These are phyloP conservation scores for Codiaeum variegatum DNA, from an alignment of 441 rosid species.

Conservation along the genomic window DNA sequence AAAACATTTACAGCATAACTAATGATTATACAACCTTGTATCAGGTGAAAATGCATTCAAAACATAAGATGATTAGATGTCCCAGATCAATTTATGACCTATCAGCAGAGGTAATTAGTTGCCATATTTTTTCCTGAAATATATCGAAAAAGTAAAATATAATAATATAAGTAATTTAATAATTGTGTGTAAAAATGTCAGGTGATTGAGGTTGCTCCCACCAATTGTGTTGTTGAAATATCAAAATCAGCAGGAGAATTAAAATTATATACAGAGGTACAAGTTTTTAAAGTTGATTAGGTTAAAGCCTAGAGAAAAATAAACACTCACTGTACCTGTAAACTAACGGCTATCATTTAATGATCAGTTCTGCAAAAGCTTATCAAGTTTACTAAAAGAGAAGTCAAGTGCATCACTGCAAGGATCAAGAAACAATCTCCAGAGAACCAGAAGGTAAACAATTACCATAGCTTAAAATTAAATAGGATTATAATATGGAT, in stretches of 20 bases:
- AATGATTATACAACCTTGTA: slow-evolving; percentile 16
- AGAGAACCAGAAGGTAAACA: slow-evolving; percentile 35
- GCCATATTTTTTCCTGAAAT: slow-evolving; percentile 13
- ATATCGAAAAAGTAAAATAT: neutral
- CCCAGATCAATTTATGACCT: slow-evolving; percentile 56
- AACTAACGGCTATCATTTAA: slow-evolving; percentile 13
- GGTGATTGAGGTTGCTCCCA: slow-evolving; percentile 79
- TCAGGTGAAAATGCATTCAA: slow-evolving; percentile 71
- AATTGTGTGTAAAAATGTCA: slow-evolving; percentile 19
- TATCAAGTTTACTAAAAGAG: slow-evolving; percentile 57
- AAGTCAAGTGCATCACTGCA: slow-evolving; percentile 35
- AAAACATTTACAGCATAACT: neutral
- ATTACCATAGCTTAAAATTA: neutral
- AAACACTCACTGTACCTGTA: neutral
- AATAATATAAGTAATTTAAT: slow-evolving; percentile 13
- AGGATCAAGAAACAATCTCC: slow-evolving; percentile 19
- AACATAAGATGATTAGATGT: slow-evolving; percentile 54
- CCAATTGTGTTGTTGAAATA: slow-evolving; percentile 80
- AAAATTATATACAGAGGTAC: slow-evolving; percentile 68
- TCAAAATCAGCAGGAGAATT: slow-evolving; percentile 77
- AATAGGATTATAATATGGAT: neutral
- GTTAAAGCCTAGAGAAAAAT: neutral
- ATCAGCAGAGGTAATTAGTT: slow-evolving; percentile 68
- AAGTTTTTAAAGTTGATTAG: slow-evolving; percentile 2
- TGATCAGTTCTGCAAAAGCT: slow-evolving; percentile 78